Evolutionary conservation across 306 rosid species (phyloP), one percentile per base, ranked within the genome.

Genomic region (Gleditsia sinensis): DNA sequence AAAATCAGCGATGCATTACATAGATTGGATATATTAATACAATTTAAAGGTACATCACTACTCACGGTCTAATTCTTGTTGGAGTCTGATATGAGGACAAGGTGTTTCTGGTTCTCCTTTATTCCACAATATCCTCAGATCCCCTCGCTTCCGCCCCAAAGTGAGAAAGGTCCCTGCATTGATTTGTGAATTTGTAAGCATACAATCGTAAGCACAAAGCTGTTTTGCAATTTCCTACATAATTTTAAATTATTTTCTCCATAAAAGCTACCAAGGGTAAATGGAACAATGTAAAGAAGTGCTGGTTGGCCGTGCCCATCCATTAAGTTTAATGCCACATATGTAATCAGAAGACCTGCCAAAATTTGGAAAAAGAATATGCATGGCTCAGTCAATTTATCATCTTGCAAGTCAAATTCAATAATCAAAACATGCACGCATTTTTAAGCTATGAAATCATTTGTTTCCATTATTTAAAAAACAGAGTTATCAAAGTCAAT

Each of bases 291-390:
- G 80, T 89, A 87, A 67, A 89, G 88, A 48, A 89, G 82, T 4
- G 95, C 95, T 0, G 90, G 92, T 71, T 89, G 94, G 66, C 94
- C 91, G 54, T 87, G 94, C 23, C 94, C 91, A 23, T 87, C 94
- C 94, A 89, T 89, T 83, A 89, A 82, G 87, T 85, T 89, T 51
- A 89, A 73, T 33, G 94, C 94, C 77, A 89, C 87, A 32, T 89
- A 87, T 1, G 95, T 87, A 50, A 87, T 75, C 32, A 89, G 83
- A 68, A 89, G 95, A 82, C 95, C 92, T 89, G 88, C 33, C 57
- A 67, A 3, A 51, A 33, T 30, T 7, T 32, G 20, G 5, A 28
- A 59, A 59, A 7, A 33, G 25, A 33, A 9, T 12, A 13, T 56
- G 9, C 32, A 59, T 32, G 30, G 13, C 24, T 37, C 39, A 25